Percentiles rank a stretch among this genome's conserved stretches.
These are phyloP conservation scores for Aspergillus quadrilineatus DNA, from an alignment of 2,329 filamentous ascomycete species.

Conservation along the genomic window DNA sequence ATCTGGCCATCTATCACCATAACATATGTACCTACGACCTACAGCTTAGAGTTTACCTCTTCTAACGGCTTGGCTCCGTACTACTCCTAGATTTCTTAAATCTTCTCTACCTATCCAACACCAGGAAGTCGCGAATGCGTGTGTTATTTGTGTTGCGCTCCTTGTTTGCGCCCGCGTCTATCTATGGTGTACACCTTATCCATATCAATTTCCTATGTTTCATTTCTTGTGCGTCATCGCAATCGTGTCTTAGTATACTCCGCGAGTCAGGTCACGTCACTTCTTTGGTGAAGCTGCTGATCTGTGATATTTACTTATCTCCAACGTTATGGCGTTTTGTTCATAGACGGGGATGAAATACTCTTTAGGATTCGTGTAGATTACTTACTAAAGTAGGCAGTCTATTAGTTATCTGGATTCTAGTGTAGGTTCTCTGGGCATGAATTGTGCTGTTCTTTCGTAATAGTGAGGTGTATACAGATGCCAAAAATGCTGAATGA, in stretches of 20 bases:
- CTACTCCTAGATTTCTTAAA: slow-evolving; percentile 2
- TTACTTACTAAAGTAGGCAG: background rate
- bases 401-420: background rate
- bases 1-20: background rate
- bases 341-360: slow-evolving; percentile 12
- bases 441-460: background rate
- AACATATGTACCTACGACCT: background rate
- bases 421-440: slow-evolving; percentile 5
- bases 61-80: background rate
- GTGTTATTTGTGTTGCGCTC: background rate
- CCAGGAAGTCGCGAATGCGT: background rate
- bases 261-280: slow-evolving; percentile 2
- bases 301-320: slow-evolving; percentile 14
- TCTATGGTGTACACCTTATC: slow-evolving; percentile 3
- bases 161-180: background rate
- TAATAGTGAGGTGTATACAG: no score
- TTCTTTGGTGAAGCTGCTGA: slow-evolving; percentile 14
- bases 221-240: slow-evolving; percentile 8
- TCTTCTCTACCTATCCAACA: background rate
- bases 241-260: slow-evolving; percentile 5
- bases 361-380: slow-evolving; percentile 1
- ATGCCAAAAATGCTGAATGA: no score
- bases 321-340: slow-evolving; percentile 7
- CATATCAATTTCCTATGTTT: slow-evolving; percentile 15
- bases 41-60: background rate